phyloP scores from a whole-genome alignment of 805 yeast species.

The Groenewaldozyma tartarivorans region DNA sequence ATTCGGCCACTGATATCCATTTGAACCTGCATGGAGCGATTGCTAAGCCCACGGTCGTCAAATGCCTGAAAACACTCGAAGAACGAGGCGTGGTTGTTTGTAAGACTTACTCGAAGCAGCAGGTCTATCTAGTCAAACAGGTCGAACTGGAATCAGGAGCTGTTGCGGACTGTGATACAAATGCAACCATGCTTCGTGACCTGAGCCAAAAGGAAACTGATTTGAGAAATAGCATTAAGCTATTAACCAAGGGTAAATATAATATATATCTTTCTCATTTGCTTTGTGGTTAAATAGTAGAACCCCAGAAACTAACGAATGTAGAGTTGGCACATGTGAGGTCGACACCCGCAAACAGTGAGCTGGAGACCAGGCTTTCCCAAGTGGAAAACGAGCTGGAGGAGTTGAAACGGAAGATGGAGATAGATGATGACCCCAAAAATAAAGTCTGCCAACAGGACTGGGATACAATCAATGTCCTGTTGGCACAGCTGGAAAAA shows the following conservation, averaged over 20 bases:
- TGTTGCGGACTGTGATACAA: not conserved
- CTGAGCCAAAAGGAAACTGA: not conserved
- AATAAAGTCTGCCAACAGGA: not conserved
- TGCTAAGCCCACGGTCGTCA: conserved; percentile 3
- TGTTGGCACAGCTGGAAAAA: too few species aligned
- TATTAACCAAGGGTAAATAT: not conserved
- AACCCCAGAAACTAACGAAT: too few species aligned
- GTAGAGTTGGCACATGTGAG: not conserved
- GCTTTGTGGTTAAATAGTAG: too few species aligned
- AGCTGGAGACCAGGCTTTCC: not conserved
- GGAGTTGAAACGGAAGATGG: not conserved
- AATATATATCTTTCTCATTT: too few species aligned
- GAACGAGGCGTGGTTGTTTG: conserved; percentile 2
- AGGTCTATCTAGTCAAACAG: conserved; percentile 6
- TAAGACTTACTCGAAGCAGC: conserved; percentile 7
- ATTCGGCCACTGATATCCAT: conserved; percentile 6
- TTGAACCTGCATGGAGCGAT: conserved; percentile 6
- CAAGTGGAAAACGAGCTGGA: not conserved
- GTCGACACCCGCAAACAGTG: not conserved
- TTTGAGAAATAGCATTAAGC: too few species aligned
- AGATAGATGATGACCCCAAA: not conserved
- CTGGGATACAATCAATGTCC: not conserved
- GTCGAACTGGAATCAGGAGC: not conserved
- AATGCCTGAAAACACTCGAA: conserved; percentile 4
- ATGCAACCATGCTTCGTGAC: not conserved